Percentiles rank a stretch among this genome's conserved stretches.
These are phyloP conservation scores for Didymella exigua DNA, from an alignment of 2,329 filamentous ascomycete species.

Conservation along the genomic window DNA sequence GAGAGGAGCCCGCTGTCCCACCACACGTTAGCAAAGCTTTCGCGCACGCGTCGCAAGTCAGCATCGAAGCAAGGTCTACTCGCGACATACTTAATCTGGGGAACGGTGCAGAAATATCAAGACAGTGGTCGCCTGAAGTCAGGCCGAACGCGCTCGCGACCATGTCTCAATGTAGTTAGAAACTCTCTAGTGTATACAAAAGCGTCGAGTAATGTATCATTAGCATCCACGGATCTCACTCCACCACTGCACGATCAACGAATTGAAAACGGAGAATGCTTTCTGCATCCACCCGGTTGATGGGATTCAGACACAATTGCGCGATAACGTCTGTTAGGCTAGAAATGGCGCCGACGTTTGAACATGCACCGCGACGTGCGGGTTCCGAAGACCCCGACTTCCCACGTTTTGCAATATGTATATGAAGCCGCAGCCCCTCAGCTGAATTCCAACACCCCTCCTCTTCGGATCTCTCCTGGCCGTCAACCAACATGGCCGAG, in stretches of 20 bases:
- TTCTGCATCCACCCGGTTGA: background rate
- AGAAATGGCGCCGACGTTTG: conserved; percentile 3
- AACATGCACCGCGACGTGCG: background rate
- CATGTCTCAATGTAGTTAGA: conserved; percentile 6
- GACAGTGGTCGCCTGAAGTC: conserved; percentile 4
- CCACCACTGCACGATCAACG: conserved; percentile 12
- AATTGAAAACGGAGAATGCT: conserved; percentile 6
- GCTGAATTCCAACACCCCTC: background rate
- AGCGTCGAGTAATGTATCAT: conserved; percentile 8
- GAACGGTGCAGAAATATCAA: background rate
- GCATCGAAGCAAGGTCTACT: conserved; percentile 1
- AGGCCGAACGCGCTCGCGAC: conserved; percentile 12
- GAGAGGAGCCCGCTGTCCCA: background rate
- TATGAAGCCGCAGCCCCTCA: background rate
- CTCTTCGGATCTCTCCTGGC: background rate
- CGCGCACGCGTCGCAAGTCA: conserved; percentile 2
- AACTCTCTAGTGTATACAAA: conserved; percentile 2
- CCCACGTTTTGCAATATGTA: background rate
- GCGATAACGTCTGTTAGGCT: background rate
- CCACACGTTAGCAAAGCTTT: background rate
- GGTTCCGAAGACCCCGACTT: background rate
- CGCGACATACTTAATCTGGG: conserved; percentile 2
- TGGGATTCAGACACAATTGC: background rate
- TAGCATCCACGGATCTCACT: conserved; percentile 11
- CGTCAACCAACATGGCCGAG: conserved; percentile 4